Conservation (phyloP, 495 filamentous ascomycete species). For the Penicillium longicatenatum region DNA sequence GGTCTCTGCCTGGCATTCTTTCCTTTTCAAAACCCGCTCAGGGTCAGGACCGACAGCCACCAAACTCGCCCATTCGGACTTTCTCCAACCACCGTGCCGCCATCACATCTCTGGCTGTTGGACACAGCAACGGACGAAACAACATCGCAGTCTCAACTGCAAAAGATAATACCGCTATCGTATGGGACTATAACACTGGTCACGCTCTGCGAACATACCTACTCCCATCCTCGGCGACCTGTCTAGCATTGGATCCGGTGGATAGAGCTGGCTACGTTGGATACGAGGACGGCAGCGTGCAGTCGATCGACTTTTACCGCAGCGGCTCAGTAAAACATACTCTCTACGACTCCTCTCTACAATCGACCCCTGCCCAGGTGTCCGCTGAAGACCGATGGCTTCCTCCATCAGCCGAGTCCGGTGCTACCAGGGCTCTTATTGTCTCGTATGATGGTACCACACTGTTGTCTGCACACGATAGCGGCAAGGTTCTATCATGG, state of each 20-base stretch:
- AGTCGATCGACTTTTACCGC: slow-evolving; percentile 76
- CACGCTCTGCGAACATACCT: slow-evolving; percentile 75
- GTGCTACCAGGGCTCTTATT: slow-evolving; percentile 61
- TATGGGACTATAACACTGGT: slow-evolving; percentile 88
- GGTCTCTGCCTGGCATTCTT: slow-evolving; percentile 76
- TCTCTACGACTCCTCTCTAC: slow-evolving; percentile 56
- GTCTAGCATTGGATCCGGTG: slow-evolving; percentile 76
- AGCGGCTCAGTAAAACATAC: slow-evolving; percentile 49
- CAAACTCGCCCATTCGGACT: slow-evolving; percentile 61
- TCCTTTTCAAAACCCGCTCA: slow-evolving; percentile 55
- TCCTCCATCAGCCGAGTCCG: slow-evolving; percentile 59
- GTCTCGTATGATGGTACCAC: slow-evolving; percentile 82
- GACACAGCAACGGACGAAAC: slow-evolving; percentile 65
- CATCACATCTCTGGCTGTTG: slow-evolving; percentile 68
- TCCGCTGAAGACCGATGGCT: slow-evolving; percentile 60
- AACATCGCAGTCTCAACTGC: slow-evolving; percentile 79
- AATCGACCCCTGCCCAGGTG: slow-evolving; percentile 60
- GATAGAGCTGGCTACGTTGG: slow-evolving; percentile 81
- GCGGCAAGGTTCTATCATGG: slow-evolving; percentile 79
- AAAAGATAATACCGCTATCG: slow-evolving; percentile 77
- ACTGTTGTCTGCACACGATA: slow-evolving; percentile 78
- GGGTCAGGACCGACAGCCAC: slow-evolving; percentile 37
- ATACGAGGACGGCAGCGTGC: slow-evolving; percentile 81
- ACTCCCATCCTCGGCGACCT: slow-evolving; percentile 69
- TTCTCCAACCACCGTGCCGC: slow-evolving; percentile 79